phyloP scores from a whole-genome alignment of 2,329 filamentous ascomycete species.

The Scedosporium apiospermum region DNA sequence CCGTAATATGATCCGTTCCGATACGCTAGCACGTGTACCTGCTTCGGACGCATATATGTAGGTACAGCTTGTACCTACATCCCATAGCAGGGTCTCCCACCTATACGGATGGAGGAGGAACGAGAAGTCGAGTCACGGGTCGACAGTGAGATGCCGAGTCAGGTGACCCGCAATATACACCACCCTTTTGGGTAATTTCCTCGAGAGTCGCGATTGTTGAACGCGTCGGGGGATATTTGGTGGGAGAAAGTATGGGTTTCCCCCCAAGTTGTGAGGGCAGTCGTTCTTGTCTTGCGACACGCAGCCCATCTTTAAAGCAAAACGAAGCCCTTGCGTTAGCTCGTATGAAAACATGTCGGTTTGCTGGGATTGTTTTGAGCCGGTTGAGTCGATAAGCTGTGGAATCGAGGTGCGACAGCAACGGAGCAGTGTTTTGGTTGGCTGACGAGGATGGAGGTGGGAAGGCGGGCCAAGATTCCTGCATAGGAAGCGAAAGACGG shows the following conservation, averaged over 20 bases:
- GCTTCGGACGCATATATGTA: slow-evolving; percentile 3
- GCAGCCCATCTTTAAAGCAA: background rate
- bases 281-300: background rate
- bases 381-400: background rate
- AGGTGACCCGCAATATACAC: background rate
- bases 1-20: background rate
- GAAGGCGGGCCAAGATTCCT: background rate
- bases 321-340: too few species aligned
- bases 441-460: background rate
- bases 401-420: background rate
- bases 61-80: slow-evolving; percentile 4
- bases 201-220: background rate
- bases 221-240: background rate
- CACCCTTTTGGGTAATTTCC: background rate
- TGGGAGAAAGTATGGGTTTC: background rate
- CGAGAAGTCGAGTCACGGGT: background rate
- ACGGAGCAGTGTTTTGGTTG: background rate
- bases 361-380: background rate
- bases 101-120: background rate
- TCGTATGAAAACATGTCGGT: too few species aligned
- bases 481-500: background rate
- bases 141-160: background rate
- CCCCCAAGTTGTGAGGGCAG: background rate
- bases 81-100: background rate
- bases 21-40: background rate